phyloP scores from a whole-genome alignment of 768 basidiomycete genomes.

The Lentinus tigrinus region DNA sequence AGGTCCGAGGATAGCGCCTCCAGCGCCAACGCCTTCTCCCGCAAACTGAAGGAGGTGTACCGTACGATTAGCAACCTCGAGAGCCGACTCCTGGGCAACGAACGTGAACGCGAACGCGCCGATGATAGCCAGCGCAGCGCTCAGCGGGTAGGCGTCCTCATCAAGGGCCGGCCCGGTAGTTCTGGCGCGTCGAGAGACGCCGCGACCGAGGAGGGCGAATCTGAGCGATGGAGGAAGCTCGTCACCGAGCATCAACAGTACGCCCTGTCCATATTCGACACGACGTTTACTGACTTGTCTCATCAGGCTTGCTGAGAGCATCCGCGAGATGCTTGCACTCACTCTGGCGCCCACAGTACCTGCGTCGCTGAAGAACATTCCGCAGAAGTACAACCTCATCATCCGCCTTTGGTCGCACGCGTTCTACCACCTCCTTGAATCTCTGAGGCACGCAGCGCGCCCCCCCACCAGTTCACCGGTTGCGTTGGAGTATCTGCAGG shows the following conservation, averaged over 20 bases:
- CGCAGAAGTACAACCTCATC: conserved; percentile 94
- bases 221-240: conserved; percentile 73
- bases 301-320: conserved; percentile 80
- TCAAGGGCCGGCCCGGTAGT: conserved; percentile 33
- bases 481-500: conserved; percentile 85
- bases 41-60: conserved; percentile 80
- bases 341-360: conserved; percentile 87
- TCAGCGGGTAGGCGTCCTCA: conserved; percentile 43
- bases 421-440: conserved; percentile 88
- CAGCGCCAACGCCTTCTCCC: conserved; percentile 65
- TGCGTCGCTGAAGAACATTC: conserved; percentile 83
- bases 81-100: conserved; percentile 56
- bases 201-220: conserved; percentile 54
- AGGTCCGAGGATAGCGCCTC: conserved; percentile 35
- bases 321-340: conserved; percentile 84
- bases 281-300: neutral
- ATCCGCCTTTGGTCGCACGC: conserved; percentile 89
- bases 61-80: conserved; percentile 81
- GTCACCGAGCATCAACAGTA: conserved; percentile 84
- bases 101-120: conserved; percentile 34
- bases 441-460: conserved; percentile 68
- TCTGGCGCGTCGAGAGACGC: conserved; percentile 25
- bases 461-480: conserved; percentile 59
- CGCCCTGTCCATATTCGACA: conserved; percentile 30
- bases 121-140: conserved; percentile 26